Conservation (phyloP, 192 early-diverging fungal genomes). For the Coemansia sp. region DNA sequence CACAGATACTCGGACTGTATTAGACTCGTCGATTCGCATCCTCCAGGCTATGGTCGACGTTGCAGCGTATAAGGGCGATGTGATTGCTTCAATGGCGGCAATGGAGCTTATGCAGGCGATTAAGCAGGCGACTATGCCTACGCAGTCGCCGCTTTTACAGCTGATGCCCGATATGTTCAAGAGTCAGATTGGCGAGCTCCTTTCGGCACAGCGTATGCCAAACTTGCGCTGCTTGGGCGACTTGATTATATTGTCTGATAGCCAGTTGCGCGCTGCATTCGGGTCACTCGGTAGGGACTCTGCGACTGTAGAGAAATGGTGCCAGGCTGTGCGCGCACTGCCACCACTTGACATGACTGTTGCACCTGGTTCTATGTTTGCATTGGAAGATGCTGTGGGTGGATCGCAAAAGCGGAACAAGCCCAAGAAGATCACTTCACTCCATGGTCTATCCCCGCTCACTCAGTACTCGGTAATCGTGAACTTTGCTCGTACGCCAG, state of each 20-base stretch:
- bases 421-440: slow-evolving; percentile 19
- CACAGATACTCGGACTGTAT: slow-evolving; percentile 86
- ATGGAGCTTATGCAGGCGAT: slow-evolving; percentile 89
- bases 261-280: slow-evolving; percentile 21
- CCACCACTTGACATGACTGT: slow-evolving; percentile 28
- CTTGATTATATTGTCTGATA: slow-evolving; percentile 42
- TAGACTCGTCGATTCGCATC: slow-evolving; percentile 91
- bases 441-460: slow-evolving; percentile 21
- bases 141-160: slow-evolving; percentile 71
- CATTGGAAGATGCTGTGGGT: neutral
- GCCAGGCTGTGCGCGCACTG: slow-evolving; percentile 35
- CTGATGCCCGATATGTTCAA: slow-evolving; percentile 57
- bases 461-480: slow-evolving; percentile 52
- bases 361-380: slow-evolving; percentile 1
- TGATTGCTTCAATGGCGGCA: slow-evolving; percentile 63
- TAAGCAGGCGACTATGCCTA: slow-evolving; percentile 86
- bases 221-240: slow-evolving; percentile 27
- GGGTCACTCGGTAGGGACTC: neutral
- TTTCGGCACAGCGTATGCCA: neutral
- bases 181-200: neutral
- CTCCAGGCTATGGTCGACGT: slow-evolving; percentile 94
- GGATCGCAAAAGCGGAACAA: neutral
- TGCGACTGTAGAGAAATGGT: slow-evolving; percentile 16
- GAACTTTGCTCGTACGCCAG: slow-evolving; percentile 26
- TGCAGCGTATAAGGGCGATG: slow-evolving; percentile 66